A percentile compares a stretch with the other conserved stretches of the same genome.
Evolutionary conservation across 192 early-diverging fungal genomes (phyloP).

Genomic region (Coemansia sp.): DNA sequence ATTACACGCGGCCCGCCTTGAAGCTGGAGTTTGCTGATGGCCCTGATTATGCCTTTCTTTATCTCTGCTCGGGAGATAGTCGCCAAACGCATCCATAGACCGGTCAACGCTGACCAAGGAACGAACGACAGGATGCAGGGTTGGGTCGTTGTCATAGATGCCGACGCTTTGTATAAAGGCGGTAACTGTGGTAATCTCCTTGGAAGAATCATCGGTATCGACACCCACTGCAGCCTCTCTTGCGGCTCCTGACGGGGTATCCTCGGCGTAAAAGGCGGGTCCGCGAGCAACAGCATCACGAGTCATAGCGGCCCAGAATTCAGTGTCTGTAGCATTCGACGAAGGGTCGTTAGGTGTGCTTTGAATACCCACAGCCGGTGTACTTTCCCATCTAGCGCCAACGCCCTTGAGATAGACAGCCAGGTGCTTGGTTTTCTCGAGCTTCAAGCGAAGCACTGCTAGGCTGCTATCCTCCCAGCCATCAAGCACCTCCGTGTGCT

Average conservation of each 20-base stretch:
- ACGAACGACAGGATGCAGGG: constrained; percentile 36
- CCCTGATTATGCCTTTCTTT: not conserved
- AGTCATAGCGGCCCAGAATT: constrained; percentile 49
- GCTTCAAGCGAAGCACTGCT: constrained; percentile 47
- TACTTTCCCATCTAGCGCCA: constrained; percentile 41
- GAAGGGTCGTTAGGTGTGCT: constrained; percentile 29
- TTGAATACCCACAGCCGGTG: constrained; percentile 13
- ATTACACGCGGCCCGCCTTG: not conserved
- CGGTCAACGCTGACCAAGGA: constrained; percentile 37
- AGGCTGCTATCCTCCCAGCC: constrained; percentile 49
- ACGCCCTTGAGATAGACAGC: constrained; percentile 46
- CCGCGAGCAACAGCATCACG: constrained; percentile 24
- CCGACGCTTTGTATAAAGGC: constrained; percentile 35
- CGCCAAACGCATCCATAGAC: constrained; percentile 11
- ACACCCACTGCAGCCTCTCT: not conserved
- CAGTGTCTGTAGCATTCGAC: constrained; percentile 31
- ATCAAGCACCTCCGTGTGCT: constrained; percentile 18
- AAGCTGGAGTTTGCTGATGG: not conserved
- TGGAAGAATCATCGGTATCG: not conserved
- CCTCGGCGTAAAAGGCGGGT: not conserved
- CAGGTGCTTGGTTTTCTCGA: constrained; percentile 48
- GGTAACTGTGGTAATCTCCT: constrained; percentile 21
- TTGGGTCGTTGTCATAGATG: constrained; percentile 49
- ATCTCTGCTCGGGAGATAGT: no score
- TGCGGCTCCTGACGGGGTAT: not conserved